Conservation (phyloP, 2,329 filamentous ascomycete genomes). For the Juglanconis juglandina region DNA sequence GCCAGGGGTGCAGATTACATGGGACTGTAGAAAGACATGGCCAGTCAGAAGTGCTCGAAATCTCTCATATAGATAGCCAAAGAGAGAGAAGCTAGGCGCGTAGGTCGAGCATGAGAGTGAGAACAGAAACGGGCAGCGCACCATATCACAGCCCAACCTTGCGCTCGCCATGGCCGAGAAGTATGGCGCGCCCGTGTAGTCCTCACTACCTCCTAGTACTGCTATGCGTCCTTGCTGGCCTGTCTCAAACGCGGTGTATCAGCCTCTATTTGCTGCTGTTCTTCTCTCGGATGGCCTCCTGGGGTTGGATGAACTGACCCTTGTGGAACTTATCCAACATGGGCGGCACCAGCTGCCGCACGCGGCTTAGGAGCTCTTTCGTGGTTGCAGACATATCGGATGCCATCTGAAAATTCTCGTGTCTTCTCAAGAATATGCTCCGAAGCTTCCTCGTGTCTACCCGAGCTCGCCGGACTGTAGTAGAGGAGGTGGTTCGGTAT, state of each 20-base stretch:
- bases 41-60: not conserved
- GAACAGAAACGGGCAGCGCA: slow-evolving; percentile 35
- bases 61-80: not conserved
- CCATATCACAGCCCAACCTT: slow-evolving; percentile 85
- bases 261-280: not conserved
- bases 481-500: not conserved
- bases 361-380: slow-evolving; percentile 72
- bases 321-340: slow-evolving; percentile 97
- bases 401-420: slow-evolving; percentile 5
- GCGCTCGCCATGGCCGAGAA: slow-evolving; percentile 98
- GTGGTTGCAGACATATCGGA: slow-evolving; percentile 64
- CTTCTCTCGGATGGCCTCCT: not conserved
- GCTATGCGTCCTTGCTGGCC: slow-evolving; percentile 88
- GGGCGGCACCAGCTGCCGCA: slow-evolving; percentile 86
- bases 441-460: not conserved
- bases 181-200: slow-evolving; percentile 96
- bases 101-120: not conserved
- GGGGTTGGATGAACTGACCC: slow-evolving; percentile 50
- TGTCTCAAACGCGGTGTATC: slow-evolving; percentile 33
- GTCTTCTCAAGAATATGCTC: not conserved
- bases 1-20: slow-evolving; percentile 91
- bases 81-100: not conserved
- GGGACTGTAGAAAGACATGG: slow-evolving; percentile 53
- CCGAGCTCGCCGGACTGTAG: too few species aligned
- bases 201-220: slow-evolving; percentile 90